Conservation (phyloP, 2,329 filamentous ascomycete species). For the Didymella keratinophila region DNA sequence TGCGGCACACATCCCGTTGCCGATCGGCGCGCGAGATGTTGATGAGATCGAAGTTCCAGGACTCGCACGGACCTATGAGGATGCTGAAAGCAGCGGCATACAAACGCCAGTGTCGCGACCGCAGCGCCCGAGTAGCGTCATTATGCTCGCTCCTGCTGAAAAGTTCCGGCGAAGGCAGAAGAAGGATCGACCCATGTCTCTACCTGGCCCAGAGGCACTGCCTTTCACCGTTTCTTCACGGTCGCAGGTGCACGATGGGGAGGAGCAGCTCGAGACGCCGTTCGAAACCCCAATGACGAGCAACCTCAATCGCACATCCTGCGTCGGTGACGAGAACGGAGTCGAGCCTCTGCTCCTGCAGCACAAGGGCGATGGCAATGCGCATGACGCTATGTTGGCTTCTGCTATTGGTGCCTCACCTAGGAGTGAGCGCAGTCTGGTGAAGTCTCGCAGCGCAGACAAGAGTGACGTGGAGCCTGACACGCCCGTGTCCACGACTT, state of each 20-base stretch:
- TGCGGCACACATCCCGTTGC: conserved; percentile 72
- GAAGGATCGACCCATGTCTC: conserved; percentile 40
- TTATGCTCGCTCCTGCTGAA: conserved; percentile 38
- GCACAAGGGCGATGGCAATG: conserved; percentile 22
- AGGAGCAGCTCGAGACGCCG: conserved; percentile 24
- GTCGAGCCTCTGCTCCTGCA: conserved; percentile 7
- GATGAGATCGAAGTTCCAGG: conserved; percentile 83
- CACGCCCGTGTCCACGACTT: conserved; percentile 17
- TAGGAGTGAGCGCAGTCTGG: conserved; percentile 19
- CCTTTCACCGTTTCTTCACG: conserved; percentile 31
- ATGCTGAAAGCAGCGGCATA: conserved; percentile 37
- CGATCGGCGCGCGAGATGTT: conserved; percentile 71
- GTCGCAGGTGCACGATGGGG: neutral
- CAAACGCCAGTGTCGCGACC: conserved; percentile 38
- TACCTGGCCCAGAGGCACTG: conserved; percentile 36
- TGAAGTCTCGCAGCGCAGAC: conserved; percentile 20
- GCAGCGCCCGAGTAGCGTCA: conserved; percentile 41
- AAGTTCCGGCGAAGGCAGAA: conserved; percentile 27
- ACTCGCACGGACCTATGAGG: conserved; percentile 71
- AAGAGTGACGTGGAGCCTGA: conserved; percentile 30
- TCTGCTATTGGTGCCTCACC: conserved; percentile 39
- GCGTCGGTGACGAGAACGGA: conserved; percentile 30
- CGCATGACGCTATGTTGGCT: conserved; percentile 43
- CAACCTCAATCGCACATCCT: conserved; percentile 32
- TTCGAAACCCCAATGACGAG: conserved; percentile 38